Percentiles rank a stretch among this genome's conserved stretches.
Conservation (phyloP, 2,329 filamentous ascomycete species). For the Aschersonia sp. region DNA sequence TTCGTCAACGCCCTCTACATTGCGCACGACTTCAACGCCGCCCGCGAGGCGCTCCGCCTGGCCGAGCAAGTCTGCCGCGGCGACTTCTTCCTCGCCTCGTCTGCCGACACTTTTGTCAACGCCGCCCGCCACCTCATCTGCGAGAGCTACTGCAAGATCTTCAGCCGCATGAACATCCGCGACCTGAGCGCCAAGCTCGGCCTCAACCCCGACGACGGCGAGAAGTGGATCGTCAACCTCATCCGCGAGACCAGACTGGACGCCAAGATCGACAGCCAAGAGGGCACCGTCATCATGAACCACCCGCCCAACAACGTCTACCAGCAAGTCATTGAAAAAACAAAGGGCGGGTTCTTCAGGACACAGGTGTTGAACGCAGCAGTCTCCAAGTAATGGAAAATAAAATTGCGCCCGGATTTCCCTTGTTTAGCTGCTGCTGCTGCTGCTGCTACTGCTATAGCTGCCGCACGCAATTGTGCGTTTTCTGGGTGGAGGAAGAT, state of each 20-base stretch:
- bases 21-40: conserved; percentile 78
- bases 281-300: conserved; percentile 98
- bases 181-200: conserved; percentile 86
- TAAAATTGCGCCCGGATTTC: neutral
- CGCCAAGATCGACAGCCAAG: conserved; percentile 98
- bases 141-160: conserved; percentile 99
- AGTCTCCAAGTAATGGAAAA: conserved; percentile 33
- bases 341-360: conserved; percentile 96
- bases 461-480: too few relatives aligned
- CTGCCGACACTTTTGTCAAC: conserved; percentile 82
- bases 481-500: too few relatives aligned
- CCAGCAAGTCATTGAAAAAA: conserved; percentile 98
- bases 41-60: conserved; percentile 70
- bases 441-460: too few relatives aligned
- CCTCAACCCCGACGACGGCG: conserved; percentile 83
- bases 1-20: conserved; percentile 95
- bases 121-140: conserved; percentile 92
- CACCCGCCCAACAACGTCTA: conserved; percentile 97
- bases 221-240: conserved; percentile 99
- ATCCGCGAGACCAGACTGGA: conserved; percentile 96
- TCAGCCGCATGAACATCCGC: conserved; percentile 95
- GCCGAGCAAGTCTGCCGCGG: conserved; percentile 83
- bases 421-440: too few relatives aligned
- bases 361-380: conserved; percentile 81
- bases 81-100: conserved; percentile 88